Conservation (phyloP, 2,329 filamentous ascomycete genomes). For the Ascochyta koolunga region DNA sequence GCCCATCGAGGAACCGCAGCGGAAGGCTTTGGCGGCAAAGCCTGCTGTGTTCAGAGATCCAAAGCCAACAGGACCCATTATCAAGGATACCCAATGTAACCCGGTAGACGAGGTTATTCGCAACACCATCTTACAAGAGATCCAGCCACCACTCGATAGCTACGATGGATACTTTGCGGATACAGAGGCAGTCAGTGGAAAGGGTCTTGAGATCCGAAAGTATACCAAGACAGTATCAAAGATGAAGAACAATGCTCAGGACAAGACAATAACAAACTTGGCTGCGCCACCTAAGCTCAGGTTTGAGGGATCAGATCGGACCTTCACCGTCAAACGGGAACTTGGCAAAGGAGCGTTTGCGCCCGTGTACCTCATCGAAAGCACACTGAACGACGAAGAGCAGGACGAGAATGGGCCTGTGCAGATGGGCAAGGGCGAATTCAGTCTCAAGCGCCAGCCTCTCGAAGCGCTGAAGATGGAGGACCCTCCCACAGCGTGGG, state of each 20-base stretch:
- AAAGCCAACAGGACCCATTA: slow-evolving; percentile 70
- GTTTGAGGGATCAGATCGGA: slow-evolving; percentile 68
- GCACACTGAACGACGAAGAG: slow-evolving; percentile 60
- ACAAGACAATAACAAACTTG: slow-evolving; percentile 67
- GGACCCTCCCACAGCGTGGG: slow-evolving; percentile 85
- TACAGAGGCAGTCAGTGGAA: slow-evolving; percentile 66
- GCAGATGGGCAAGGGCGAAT: slow-evolving; percentile 67
- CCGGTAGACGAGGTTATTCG: slow-evolving; percentile 81
- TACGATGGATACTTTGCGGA: slow-evolving; percentile 85
- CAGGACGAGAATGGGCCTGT: slow-evolving; percentile 53
- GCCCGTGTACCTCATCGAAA: slow-evolving; percentile 89
- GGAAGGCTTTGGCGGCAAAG: slow-evolving; percentile 30
- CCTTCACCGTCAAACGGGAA: slow-evolving; percentile 81
- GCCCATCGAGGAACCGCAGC: slow-evolving; percentile 18
- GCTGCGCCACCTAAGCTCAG: slow-evolving; percentile 68
- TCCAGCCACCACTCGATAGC: slow-evolving; percentile 73
- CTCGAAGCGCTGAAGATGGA: slow-evolving; percentile 96
- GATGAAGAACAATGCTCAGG: slow-evolving; percentile 57
- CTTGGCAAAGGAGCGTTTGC: slow-evolving; percentile 94
- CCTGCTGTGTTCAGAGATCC: slow-evolving; percentile 47
- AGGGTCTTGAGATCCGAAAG: slow-evolving; percentile 77
- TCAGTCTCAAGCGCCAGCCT: slow-evolving; percentile 62
- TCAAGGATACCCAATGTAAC: slow-evolving; percentile 85
- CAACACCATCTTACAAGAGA: slow-evolving; percentile 73
- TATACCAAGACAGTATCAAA: slow-evolving; percentile 73